Base-by-base conservation (phyloP, 257 asterid species). In the Jacaranda mimosifolia region DNA sequence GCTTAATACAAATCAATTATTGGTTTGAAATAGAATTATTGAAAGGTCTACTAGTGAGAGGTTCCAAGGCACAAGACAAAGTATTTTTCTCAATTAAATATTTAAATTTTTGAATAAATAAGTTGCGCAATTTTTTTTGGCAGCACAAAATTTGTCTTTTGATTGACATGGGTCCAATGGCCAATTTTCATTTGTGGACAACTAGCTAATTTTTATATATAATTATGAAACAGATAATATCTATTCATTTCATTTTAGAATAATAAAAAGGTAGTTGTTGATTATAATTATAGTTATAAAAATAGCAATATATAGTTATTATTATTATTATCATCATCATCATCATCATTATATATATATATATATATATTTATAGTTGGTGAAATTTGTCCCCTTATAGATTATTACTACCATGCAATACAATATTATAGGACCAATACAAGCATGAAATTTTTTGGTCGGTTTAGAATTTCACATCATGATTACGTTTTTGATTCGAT, bases 391-490 rank as follows among this genome's bases (percentile, higher is more conserved):
- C 57, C 18, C 18, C 6, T 18, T 48, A 48, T 38, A 63, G 4
- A 48, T 62, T 21, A 59, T 59, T 19, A 7, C 0, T 9, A 45
- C 19, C 58, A 59, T 14, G 60, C 32, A 26, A 26, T 26, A 26
- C 52, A n/a, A n/a, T n/a, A 62, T 18, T 51, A 70, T 80, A 43
- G 74, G 78, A 56, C 81, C 69, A 70, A 75, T 10, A 2, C 2
- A 26, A 26, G 32, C 32, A 26, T 42, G 46, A 42, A 42, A 42
- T 3, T 42, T 40, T 6, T 9, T 1, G 46, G 8, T 42, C 9
- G 46, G 3, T 72, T 12, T 68, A 18, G 18, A 57, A 42, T 17
- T 56, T 40, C 5, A 57, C 19, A 19, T 57, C 69, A 73, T 72
- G 46, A 72, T 76, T 26, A 49, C 59, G 56, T 4, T 52, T 48